phyloP scores from a whole-genome alignment of 23 red algal species.

The Agarophyton chilense region DNA sequence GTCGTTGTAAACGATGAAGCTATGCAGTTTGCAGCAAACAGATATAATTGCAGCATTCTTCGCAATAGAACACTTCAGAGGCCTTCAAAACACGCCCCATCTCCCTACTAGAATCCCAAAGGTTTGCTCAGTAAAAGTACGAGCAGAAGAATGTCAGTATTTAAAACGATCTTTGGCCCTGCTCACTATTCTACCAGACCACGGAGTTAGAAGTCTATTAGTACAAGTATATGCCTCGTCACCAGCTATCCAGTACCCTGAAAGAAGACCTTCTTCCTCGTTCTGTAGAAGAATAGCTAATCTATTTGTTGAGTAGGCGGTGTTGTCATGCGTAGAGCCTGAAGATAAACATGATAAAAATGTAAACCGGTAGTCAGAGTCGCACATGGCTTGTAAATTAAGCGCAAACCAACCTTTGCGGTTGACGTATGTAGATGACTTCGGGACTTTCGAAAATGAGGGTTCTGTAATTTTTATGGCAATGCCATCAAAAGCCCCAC shows the following conservation, averaged over 20 bases:
- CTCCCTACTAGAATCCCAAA: constrained; percentile 30
- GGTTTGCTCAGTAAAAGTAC: constrained; percentile 21
- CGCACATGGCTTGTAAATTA: constrained; percentile 31
- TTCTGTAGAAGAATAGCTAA: neutral
- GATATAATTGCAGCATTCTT: neutral
- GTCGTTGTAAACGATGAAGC: constrained; percentile 19
- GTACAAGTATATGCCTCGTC: constrained; percentile 2
- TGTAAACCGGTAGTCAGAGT: constrained; percentile 2
- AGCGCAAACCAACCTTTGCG: constrained; percentile 38
- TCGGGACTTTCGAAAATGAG: neutral
- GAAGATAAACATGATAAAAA: neutral
- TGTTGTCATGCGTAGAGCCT: constrained; percentile 13
- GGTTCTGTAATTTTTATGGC: neutral
- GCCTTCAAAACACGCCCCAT: constrained; percentile 2
- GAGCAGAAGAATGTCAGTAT: neutral
- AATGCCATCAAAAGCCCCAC: too few relatives aligned
- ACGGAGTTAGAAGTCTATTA: neutral
- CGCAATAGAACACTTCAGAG: neutral
- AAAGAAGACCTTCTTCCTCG: neutral
- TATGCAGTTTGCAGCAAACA: constrained; percentile 33
- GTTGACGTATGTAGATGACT: constrained; percentile 37
- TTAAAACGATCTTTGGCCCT: neutral
- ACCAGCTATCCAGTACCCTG: constrained; percentile 14
- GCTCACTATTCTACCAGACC: neutral
- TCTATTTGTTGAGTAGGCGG: neutral